Conservation (phyloP, 2,329 filamentous ascomycete species). For the Phialemoniopsis sp. region DNA sequence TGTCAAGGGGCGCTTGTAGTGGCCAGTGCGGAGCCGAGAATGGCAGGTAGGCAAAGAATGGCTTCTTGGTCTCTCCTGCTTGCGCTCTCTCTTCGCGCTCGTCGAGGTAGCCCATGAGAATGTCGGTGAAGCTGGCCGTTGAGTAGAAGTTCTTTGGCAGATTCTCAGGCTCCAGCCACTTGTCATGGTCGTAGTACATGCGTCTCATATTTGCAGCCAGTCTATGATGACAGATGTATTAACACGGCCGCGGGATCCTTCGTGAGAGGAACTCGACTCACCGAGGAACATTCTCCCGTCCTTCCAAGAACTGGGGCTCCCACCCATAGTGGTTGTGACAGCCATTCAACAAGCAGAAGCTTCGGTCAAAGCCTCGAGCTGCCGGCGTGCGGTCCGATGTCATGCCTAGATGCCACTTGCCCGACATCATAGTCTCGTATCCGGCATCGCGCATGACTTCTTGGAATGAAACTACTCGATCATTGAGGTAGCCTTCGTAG, state of each 20-base stretch:
- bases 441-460: slow-evolving; percentile 54
- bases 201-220: too few relatives aligned
- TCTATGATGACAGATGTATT: too few relatives aligned
- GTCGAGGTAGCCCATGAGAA: slow-evolving; percentile 44
- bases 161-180: too few relatives aligned
- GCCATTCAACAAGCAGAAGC: slow-evolving; percentile 55
- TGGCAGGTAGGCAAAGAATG: slow-evolving; percentile 58
- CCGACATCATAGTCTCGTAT: slow-evolving; percentile 57
- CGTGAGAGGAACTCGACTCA: too few relatives aligned
- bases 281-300: too few relatives aligned
- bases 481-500: slow-evolving; percentile 61
- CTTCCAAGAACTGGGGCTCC: too few relatives aligned
- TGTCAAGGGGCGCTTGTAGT: slow-evolving; percentile 51
- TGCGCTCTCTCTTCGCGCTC: slow-evolving; percentile 32
- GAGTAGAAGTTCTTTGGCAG: slow-evolving; percentile 49
- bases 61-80: slow-evolving; percentile 15
- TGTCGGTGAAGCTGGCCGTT: slow-evolving; percentile 45
- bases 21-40: slow-evolving; percentile 63
- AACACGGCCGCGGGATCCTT: too few relatives aligned
- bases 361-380: slow-evolving; percentile 56
- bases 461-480: slow-evolving; percentile 51
- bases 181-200: too few relatives aligned
- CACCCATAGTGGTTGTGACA: slow-evolving; percentile 54
- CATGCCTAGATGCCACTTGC: slow-evolving; percentile 61
- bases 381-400: slow-evolving; percentile 28